Percentiles rank a stretch among this genome's conserved stretches.
phyloP scores from a whole-genome alignment of 495 filamentous ascomycete genomes.

The Penicillium ucsense region DNA sequence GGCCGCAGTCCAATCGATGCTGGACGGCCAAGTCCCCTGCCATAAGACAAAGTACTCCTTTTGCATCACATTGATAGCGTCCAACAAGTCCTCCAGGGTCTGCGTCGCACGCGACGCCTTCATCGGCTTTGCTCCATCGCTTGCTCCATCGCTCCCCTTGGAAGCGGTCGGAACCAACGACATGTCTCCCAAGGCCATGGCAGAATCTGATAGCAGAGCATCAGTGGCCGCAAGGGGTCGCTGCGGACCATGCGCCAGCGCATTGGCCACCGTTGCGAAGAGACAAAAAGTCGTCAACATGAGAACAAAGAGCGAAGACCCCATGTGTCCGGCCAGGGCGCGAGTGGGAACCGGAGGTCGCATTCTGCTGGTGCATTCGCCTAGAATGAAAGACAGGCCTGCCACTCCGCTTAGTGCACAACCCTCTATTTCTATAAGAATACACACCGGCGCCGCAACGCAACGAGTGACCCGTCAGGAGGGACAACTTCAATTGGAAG shows the following conservation, averaged over 20 bases:
- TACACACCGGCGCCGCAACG: constrained; percentile 1
- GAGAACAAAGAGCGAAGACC: constrained; percentile 9
- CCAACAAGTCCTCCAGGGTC: constrained; percentile 37
- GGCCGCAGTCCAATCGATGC: constrained; percentile 93
- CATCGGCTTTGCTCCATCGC: constrained; percentile 1
- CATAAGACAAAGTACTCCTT: constrained; percentile 63
- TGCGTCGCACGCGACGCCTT: constrained; percentile 10
- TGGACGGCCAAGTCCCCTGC: constrained; percentile 72
- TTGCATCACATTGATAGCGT: constrained; percentile 67
- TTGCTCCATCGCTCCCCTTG: constrained; percentile 1
- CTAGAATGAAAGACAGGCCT: not conserved
- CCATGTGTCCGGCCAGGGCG: constrained; percentile 6
- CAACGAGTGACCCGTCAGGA: constrained; percentile 1
- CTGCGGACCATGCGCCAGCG: constrained; percentile 23
- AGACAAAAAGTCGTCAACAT: constrained; percentile 17
- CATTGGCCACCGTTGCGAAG: constrained; percentile 14
- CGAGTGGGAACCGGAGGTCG: constrained; percentile 1
- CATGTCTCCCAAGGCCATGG: not conserved
- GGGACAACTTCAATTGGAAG: not conserved
- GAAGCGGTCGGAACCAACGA: constrained; percentile 4
- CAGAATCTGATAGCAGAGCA: not conserved
- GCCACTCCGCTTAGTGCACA: constrained; percentile 3
- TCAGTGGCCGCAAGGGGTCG: constrained; percentile 8
- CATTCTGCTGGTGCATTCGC: constrained; percentile 6
- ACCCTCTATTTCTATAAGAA: constrained; percentile 12